Percentiles rank a stretch among this genome's conserved stretches.
phyloP scores from a whole-genome alignment of 345 rosid species.

The Rhodamnia argentea region DNA sequence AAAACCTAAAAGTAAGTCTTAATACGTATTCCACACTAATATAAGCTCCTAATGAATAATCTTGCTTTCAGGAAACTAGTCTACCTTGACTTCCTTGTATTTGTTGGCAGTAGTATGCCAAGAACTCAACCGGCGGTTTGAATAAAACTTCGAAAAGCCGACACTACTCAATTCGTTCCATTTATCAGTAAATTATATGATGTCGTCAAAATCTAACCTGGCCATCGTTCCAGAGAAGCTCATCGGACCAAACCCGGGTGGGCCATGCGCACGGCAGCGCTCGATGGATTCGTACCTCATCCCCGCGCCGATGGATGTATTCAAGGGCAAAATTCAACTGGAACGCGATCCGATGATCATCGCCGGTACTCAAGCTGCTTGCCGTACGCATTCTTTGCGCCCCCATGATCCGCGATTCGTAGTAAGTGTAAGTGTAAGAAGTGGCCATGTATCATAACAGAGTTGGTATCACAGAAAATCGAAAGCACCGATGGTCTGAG shows the following conservation, averaged over 20 bases:
- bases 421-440: not conserved
- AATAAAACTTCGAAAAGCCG: not conserved
- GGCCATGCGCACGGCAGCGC: not conserved
- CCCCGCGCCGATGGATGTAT: not conserved
- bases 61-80: too few species aligned
- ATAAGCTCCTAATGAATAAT: not conserved
- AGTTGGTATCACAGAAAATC: not conserved
- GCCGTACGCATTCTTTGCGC: not conserved
- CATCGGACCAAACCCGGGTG: not conserved
- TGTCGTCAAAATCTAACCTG: not conserved
- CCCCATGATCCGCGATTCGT: not conserved
- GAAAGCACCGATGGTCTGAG: not conserved
- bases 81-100: too few species aligned
- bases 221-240: not conserved
- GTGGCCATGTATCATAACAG: not conserved
- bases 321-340: not conserved
- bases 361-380: accelerated
- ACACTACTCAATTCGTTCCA: not conserved
- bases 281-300: not conserved
- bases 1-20: not conserved
- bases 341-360: not conserved
- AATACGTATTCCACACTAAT: too few species aligned
- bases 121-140: too few species aligned
- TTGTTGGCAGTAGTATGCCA: too few species aligned
- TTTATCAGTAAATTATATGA: not conserved